A percentile compares a stretch with the other conserved stretches of the same genome.
These are phyloP conservation scores for Tagetes erecta DNA, from an alignment of 129 eudicot genomes.

Conservation along the genomic window DNA sequence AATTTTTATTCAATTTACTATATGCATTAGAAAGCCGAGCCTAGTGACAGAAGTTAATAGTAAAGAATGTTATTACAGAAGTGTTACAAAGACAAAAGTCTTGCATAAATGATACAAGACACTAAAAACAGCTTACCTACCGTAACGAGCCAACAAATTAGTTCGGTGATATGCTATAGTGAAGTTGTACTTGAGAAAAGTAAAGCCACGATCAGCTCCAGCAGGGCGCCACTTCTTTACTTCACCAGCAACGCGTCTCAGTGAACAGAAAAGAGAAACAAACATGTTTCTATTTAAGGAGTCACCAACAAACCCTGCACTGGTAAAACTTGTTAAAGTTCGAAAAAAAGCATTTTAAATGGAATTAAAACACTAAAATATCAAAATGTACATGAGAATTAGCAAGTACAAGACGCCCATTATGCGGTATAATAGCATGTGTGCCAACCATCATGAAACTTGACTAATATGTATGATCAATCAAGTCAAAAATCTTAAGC, in stretches of 20 bases:
- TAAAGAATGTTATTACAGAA: not conserved
- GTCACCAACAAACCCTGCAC: slow-evolving; percentile 99
- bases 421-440: not conserved
- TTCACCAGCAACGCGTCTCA: slow-evolving; percentile 59
- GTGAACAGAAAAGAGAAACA: slow-evolving; percentile 88
- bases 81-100: not conserved
- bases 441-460: slow-evolving; percentile 29
- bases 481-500: slow-evolving; percentile 14
- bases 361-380: slow-evolving; percentile 1
- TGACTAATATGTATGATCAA: slow-evolving; percentile 6
- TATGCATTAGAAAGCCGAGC: not conserved
- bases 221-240: slow-evolving; percentile 98
- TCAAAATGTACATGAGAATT: not conserved
- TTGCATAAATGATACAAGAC: not conserved
- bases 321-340: slow-evolving; percentile 45
- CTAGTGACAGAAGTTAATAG: not conserved
- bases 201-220: slow-evolving; percentile 92
- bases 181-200: slow-evolving; percentile 81
- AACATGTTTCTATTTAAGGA: slow-evolving; percentile 96
- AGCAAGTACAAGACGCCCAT: slow-evolving; percentile 15
- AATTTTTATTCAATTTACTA: not conserved
- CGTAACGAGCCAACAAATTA: slow-evolving; percentile 89
- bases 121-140: slow-evolving; percentile 80
- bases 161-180: slow-evolving; percentile 96
- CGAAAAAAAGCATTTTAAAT: slow-evolving; percentile 26